A percentile compares a stretch with the other conserved stretches of the same genome.
phyloP scores from a whole-genome alignment of 1,284 basidiomycete genomes.

The Violaceomyces palustris region DNA sequence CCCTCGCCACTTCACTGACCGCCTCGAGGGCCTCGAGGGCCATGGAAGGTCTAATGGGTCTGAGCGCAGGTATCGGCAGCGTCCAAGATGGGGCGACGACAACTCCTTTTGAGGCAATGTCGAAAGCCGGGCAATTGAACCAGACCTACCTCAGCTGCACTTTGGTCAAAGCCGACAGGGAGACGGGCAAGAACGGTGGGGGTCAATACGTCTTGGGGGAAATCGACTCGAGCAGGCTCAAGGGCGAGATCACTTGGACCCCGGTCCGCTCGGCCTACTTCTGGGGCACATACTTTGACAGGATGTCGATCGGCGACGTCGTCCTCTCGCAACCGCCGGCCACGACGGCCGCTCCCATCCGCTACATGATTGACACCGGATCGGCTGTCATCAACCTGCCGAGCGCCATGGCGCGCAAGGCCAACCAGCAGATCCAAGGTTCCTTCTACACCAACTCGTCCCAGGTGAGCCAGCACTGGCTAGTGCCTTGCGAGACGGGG shows the following conservation, averaged over 20 bases:
- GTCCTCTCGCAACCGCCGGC: constrained; percentile 10
- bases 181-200: constrained; percentile 34
- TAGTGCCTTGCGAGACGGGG: constrained; percentile 37
- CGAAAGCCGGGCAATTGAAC: constrained; percentile 17
- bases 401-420: constrained; percentile 10
- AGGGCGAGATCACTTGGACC: constrained; percentile 29
- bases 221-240: constrained; percentile 20
- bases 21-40: constrained; percentile 26
- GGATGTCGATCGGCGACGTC: constrained; percentile 23
- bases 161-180: constrained; percentile 30
- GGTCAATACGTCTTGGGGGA: constrained; percentile 37
- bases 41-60: constrained; percentile 40
- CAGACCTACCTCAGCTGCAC: constrained; percentile 35
- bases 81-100: constrained; percentile 31
- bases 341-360: constrained; percentile 9
- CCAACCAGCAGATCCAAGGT: constrained; percentile 29
- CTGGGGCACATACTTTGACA: constrained; percentile 30
- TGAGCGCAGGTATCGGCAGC: constrained; percentile 16
- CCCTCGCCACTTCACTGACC: constrained; percentile 21
- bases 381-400: constrained; percentile 32
- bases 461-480: constrained; percentile 25
- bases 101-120: constrained; percentile 35
- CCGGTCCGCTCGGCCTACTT: constrained; percentile 19
- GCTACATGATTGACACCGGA: constrained; percentile 37
- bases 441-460: constrained; percentile 14